A percentile compares a stretch with the other conserved stretches of the same genome.
These are phyloP conservation scores for Ophiocordyceps australis DNA, from an alignment of 2,329 filamentous ascomycete genomes.

Conservation along the genomic window DNA sequence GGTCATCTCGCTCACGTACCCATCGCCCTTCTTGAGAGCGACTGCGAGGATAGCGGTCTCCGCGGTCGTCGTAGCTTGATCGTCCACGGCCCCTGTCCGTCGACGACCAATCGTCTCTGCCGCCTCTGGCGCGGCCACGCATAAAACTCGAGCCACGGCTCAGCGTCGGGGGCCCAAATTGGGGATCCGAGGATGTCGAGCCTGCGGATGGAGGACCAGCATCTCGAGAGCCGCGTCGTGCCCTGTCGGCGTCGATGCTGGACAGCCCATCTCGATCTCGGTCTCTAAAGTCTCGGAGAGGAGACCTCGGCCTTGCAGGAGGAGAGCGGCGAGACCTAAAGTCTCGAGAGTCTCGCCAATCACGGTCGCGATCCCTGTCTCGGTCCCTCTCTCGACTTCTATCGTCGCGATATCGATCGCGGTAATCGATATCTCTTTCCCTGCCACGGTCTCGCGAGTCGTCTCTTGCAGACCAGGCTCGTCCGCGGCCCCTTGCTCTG, in stretches of 20 bases:
- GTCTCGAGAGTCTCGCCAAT: conserved; percentile 21
- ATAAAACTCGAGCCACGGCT: conserved; percentile 37
- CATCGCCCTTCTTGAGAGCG: conserved; percentile 47
- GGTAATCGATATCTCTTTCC: conserved; percentile 40
- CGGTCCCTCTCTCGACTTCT: conserved; percentile 21
- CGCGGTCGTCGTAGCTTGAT: conserved; percentile 40
- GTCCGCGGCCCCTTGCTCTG: conserved; percentile 34
- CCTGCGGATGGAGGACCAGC: conserved; percentile 50
- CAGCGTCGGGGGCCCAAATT: conserved; percentile 31
- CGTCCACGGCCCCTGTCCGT: conserved; percentile 33
- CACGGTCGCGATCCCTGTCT: conserved; percentile 32
- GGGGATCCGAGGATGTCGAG: conserved; percentile 50
- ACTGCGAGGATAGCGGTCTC: conserved; percentile 43
- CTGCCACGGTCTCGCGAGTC: conserved; percentile 43
- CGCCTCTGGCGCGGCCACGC: conserved; percentile 32
- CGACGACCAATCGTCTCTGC: conserved; percentile 20
- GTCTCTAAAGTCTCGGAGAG: conserved; percentile 48
- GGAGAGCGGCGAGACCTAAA: conserved; percentile 36
- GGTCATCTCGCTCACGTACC: conserved; percentile 36
- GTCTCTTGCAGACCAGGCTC: conserved; percentile 36
- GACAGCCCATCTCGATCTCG: conserved; percentile 36
- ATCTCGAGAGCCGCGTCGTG: conserved; percentile 52
- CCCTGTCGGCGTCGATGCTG: conserved; percentile 48
- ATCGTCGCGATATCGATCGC: conserved; percentile 41
- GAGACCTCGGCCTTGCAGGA: conserved; percentile 41